A percentile compares a stretch with the other conserved stretches of the same genome.
Evolutionary conservation across 2,329 filamentous ascomycete genomes (phyloP).

Genomic region (Aspergillus ruber): DNA sequence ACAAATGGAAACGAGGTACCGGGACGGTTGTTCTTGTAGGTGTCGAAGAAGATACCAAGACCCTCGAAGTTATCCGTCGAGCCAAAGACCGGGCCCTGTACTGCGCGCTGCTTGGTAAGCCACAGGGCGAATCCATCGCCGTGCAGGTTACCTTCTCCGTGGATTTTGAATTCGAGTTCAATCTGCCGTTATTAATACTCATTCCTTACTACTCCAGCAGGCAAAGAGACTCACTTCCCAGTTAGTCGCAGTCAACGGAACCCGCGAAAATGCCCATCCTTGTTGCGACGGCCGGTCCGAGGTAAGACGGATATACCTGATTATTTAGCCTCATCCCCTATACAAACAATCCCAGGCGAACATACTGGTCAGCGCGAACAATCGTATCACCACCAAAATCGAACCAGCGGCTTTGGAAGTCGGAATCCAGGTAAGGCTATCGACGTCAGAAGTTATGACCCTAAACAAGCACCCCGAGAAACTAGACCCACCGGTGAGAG

Average conservation of each 20-base stretch:
- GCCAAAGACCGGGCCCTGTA: constrained; percentile 79
- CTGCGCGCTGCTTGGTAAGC: constrained; percentile 87
- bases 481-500: constrained; percentile 61
- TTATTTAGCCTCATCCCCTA: constrained; percentile 11
- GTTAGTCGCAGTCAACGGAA: constrained; percentile 93
- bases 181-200: constrained; percentile 47
- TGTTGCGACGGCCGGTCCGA: constrained; percentile 83
- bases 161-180: constrained; percentile 90
- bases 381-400: constrained; percentile 97
- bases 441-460: background rate
- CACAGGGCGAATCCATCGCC: constrained; percentile 97
- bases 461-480: background rate
- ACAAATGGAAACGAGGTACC: constrained; percentile 95
- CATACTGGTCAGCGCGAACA: constrained; percentile 59
- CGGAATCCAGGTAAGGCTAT: constrained; percentile 93
- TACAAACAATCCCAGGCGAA: no score
- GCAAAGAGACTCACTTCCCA: constrained; percentile 61
- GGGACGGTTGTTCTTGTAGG: constrained; percentile 98
- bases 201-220: background rate
- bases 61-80: constrained; percentile 85
- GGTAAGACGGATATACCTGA: constrained; percentile 86
- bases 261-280: constrained; percentile 89
- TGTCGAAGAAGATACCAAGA: constrained; percentile 92
- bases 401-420: constrained; percentile 98
- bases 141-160: constrained; percentile 80